Base-by-base conservation (phyloP, 805 yeast genomes). In the Candida cerambycidarum region DNA sequence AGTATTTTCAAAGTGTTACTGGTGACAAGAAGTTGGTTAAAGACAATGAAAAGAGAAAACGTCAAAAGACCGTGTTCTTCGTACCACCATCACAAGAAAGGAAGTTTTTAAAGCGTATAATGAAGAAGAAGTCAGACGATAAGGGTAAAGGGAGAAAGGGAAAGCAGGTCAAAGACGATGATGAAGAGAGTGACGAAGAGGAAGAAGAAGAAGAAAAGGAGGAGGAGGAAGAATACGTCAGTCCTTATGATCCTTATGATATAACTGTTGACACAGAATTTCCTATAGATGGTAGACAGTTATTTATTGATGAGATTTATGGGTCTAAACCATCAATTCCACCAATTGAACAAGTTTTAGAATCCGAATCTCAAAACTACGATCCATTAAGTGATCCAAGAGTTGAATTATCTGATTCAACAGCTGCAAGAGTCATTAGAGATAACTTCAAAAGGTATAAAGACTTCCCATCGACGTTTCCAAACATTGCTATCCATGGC, bases 211-310 rank as follows among this genome's bases (percentile, higher is more conserved):
- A 40, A 19, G 49, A 43, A 19, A 61, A 54, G n/a, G 52, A 46
- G 11, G 58, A 51, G 3, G 67, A 60, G 14, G 58, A 55, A 19
- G 63, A 57, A 5, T 51, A 50, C n/a, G 50, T 57, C n/a, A 65
- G 69, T 53, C 71, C 71, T 2, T 70, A 54, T 50, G 72, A 67
- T 46, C 76, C 76, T 1, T 49, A 56, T 5, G 65, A 64, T 42
- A 62, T 70, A 17, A 52, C 47, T 8, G 54, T 57, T 0, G 76
- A 70, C 47, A 55, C 67, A 1, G 42, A 46, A 30, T 56, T 61
- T 13, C 56, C 57, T 15, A 50, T 58, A 13, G 48, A 51, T 18
- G 58, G 53, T 6, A 50, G 71, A 32, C 47, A 56, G 35, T 52
- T 74, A 34, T 73, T 64, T 51, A 56, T 58, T 10, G 56, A 58